Percentiles rank a stretch among this genome's conserved stretches.
phyloP scores from a whole-genome alignment of 2,329 filamentous ascomycete genomes.

The Nemania abortiva region DNA sequence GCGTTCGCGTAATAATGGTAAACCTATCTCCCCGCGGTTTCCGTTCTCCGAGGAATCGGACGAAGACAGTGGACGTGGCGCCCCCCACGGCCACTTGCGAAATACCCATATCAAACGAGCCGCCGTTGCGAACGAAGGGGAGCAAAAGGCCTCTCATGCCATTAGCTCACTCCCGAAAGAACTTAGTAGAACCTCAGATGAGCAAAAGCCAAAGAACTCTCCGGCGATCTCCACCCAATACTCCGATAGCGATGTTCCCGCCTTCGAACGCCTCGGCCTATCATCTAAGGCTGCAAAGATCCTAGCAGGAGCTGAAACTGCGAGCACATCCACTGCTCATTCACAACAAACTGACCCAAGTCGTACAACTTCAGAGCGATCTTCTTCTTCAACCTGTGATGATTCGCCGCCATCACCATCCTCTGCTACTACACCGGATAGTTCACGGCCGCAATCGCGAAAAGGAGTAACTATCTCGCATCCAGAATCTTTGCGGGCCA shows the following conservation, averaged over 20 bases:
- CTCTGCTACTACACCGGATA: conserved; percentile 56
- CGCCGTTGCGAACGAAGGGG: conserved; percentile 12
- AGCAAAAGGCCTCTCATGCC: conserved; percentile 7
- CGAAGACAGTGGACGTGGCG: conserved; percentile 36
- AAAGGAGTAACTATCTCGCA: conserved; percentile 49
- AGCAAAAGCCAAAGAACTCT: conserved; percentile 43
- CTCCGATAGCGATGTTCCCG: conserved; percentile 49
- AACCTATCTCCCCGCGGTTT: conserved; percentile 40
- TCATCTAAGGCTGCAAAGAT: conserved; percentile 46
- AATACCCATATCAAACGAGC: neutral
- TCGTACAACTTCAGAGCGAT: conserved; percentile 53
- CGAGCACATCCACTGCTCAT: conserved; percentile 42
- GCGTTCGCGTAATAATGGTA: conserved; percentile 41
- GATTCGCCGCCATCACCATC: conserved; percentile 56
- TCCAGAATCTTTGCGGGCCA: conserved; percentile 36
- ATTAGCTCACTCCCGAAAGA: conserved; percentile 25
- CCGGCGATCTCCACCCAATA: conserved; percentile 47
- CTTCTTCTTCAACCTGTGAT: conserved; percentile 58
- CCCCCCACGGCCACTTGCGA: conserved; percentile 27
- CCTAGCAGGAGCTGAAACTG: conserved; percentile 39
- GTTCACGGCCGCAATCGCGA: conserved; percentile 58
- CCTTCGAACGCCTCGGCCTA: conserved; percentile 47
- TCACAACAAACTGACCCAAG: conserved; percentile 47
- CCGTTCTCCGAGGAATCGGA: conserved; percentile 43
- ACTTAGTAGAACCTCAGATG: conserved; percentile 24